These are phyloP conservation scores for Diaporthe batatas DNA, from an alignment of 2,329 filamentous ascomycete genomes.

Conservation along the genomic window DNA sequence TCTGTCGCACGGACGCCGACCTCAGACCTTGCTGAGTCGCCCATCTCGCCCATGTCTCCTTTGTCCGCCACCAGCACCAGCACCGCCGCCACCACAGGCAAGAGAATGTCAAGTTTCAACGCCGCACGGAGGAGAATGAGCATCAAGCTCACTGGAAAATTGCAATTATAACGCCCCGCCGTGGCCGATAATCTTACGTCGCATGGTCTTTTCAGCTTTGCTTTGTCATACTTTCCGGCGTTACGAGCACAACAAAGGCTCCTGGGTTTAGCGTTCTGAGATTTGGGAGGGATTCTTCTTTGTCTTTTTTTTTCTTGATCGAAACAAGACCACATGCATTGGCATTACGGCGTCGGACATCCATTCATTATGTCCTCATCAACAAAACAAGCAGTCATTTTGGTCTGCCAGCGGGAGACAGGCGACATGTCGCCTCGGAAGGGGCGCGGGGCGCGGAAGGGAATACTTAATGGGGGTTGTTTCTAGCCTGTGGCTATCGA, in stretches of 20 bases:
- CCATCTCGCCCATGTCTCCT: conserved; percentile 38
- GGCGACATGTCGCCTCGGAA: conserved; percentile 32
- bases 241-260: conserved; percentile 28
- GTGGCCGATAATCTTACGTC: not conserved
- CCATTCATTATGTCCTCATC: conserved; percentile 31
- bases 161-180: conserved; percentile 27
- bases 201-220: conserved; percentile 1
- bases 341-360: conserved; percentile 37
- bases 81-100: conserved; percentile 33
- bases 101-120: conserved; percentile 40
- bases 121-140: conserved; percentile 41
- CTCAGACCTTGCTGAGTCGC: conserved; percentile 34
- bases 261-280: conserved; percentile 13
- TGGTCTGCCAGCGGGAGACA: conserved; percentile 13
- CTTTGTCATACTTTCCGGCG: conserved; percentile 1
- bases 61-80: conserved; percentile 34
- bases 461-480: conserved; percentile 15
- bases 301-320: not conserved
- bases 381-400: conserved; percentile 16
- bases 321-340: conserved; percentile 23
- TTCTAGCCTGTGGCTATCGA: conserved; percentile 21
- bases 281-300: not conserved
- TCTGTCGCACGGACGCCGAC: conserved; percentile 28
- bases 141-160: conserved; percentile 41
- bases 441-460: not conserved